Percentiles rank a stretch among this genome's conserved stretches.
Conservation (phyloP, 139 green algal species). For the Chlorella sp. region DNA sequence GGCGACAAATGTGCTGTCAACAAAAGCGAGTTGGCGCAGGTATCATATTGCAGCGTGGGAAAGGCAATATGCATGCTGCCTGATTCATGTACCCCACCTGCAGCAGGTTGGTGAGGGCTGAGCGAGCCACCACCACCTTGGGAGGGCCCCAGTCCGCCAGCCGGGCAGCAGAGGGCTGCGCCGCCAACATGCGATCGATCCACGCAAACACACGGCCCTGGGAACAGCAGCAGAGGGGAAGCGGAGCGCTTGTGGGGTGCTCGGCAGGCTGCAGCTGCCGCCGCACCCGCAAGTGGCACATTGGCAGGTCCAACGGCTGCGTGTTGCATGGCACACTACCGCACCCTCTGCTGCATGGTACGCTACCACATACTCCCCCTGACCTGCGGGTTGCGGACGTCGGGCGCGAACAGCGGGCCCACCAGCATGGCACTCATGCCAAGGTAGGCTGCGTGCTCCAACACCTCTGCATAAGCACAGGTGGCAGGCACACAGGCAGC, state of each 20-base stretch:
- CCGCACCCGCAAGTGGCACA: no score
- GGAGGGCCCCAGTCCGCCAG: conserved; percentile 37
- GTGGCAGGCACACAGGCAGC: no score
- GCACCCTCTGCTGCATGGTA: no score
- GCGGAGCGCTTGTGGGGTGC: no score
- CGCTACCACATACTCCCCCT: not conserved
- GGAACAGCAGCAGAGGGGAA: no score
- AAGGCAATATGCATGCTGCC: not conserved
- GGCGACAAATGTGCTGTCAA: no score
- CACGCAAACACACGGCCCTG: conserved; percentile 53
- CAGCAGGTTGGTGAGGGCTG: conserved; percentile 72
- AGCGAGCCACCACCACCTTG: conserved; percentile 53
- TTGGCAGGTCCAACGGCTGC: no score
- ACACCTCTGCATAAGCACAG: conserved; percentile 43
- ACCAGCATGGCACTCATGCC: conserved; percentile 83
- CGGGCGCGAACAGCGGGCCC: conserved; percentile 69
- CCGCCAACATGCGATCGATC: conserved; percentile 63
- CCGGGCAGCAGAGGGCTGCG: not conserved
- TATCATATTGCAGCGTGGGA: no score
- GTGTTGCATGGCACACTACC: no score
- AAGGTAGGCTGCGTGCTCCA: conserved; percentile 69
- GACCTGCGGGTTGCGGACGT: conserved; percentile 49
- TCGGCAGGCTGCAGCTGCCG: no score
- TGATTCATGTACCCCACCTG: not conserved
- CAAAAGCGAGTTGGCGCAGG: no score